Evolutionary conservation across 768 basidiomycete genomes (phyloP).

Genomic region (Pleurotus ostreatus): DNA sequence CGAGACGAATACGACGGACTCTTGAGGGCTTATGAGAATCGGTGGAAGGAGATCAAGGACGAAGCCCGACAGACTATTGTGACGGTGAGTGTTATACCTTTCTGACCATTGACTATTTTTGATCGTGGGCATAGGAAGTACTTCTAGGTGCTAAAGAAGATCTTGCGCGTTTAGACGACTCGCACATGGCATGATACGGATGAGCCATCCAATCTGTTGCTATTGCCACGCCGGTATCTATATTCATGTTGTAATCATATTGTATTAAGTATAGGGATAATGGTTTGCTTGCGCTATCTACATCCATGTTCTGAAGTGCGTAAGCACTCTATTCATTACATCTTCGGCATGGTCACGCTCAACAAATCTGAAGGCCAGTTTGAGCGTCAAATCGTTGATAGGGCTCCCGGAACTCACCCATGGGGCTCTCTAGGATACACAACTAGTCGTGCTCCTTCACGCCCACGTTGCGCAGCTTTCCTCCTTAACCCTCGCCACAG

Average conservation of each 20-base stretch:
- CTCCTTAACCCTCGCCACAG: constrained; percentile 28
- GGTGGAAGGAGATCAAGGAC: constrained; percentile 71
- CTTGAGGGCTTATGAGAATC: constrained; percentile 52
- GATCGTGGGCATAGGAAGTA: constrained; percentile 34
- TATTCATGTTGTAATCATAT: constrained; percentile 2
- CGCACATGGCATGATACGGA: constrained; percentile 10
- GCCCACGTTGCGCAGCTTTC: constrained; percentile 23
- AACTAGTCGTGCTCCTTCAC: constrained; percentile 24
- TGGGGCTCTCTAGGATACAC: constrained; percentile 32
- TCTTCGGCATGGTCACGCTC: constrained; percentile 28
- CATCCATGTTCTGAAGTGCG: constrained; percentile 23
- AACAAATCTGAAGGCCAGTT: constrained; percentile 20
- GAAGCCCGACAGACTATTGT: constrained; percentile 61
- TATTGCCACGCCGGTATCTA: not conserved
- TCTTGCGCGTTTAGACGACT: constrained; percentile 38
- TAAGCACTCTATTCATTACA: constrained; percentile 23
- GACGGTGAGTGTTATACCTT: constrained; percentile 33
- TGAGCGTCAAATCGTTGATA: not conserved
- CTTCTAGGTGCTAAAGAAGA: constrained; percentile 52
- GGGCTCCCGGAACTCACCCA: constrained; percentile 20
- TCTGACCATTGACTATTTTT: not conserved
- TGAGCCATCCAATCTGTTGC: not conserved
- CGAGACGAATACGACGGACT: constrained; percentile 53
- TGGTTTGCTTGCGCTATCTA: constrained; percentile 10
- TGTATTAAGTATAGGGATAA: not conserved